Percentiles rank a stretch among this genome's conserved stretches.
Conservation (phyloP, 192 early-diverging fungal genomes). For the Coemansia sp. region DNA sequence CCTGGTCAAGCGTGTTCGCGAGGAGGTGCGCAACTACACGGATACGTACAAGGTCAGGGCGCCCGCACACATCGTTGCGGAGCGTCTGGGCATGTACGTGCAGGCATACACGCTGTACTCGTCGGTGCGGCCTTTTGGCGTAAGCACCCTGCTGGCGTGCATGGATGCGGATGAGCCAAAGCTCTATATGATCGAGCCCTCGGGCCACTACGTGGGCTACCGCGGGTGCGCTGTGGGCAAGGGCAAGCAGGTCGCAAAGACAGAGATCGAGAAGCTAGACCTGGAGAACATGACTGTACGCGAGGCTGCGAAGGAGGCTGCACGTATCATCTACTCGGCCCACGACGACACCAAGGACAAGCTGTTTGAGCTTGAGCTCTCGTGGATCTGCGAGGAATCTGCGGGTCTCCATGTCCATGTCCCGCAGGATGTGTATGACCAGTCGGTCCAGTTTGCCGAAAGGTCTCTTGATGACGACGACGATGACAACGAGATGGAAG, state of each 20-base stretch:
- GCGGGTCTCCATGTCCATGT: constrained; percentile 79
- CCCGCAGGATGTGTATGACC: constrained; percentile 80
- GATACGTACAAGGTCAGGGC: constrained; percentile 79
- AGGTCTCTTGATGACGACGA: constrained; percentile 41
- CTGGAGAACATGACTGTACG: constrained; percentile 69
- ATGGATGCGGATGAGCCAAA: constrained; percentile 81
- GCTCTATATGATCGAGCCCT: constrained; percentile 95
- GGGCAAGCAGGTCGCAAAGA: constrained; percentile 94
- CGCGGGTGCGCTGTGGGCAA: constrained; percentile 94
- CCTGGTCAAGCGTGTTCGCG: constrained; percentile 83
- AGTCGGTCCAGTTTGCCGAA: constrained; percentile 64
- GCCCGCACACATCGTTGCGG: constrained; percentile 90
- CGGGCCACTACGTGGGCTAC: constrained; percentile 97
- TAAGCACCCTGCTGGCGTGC: constrained; percentile 78
- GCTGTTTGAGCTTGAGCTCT: constrained; percentile 97
- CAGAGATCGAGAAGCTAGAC: constrained; percentile 98
- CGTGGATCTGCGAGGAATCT: constrained; percentile 90
- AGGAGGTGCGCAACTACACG: constrained; percentile 89
- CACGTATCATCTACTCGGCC: constrained; percentile 90
- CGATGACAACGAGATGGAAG: constrained; percentile 44
- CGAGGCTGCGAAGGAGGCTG: constrained; percentile 92
- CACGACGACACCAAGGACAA: constrained; percentile 99
- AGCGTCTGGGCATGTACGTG: constrained; percentile 89
- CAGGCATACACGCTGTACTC: constrained; percentile 98
- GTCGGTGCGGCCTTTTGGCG: constrained; percentile 91